Evolutionary conservation across 2,329 filamentous ascomycete species (phyloP), one percentile per base, ranked within the genome.

Genomic region (Drechslerella coelobrocha): DNA sequence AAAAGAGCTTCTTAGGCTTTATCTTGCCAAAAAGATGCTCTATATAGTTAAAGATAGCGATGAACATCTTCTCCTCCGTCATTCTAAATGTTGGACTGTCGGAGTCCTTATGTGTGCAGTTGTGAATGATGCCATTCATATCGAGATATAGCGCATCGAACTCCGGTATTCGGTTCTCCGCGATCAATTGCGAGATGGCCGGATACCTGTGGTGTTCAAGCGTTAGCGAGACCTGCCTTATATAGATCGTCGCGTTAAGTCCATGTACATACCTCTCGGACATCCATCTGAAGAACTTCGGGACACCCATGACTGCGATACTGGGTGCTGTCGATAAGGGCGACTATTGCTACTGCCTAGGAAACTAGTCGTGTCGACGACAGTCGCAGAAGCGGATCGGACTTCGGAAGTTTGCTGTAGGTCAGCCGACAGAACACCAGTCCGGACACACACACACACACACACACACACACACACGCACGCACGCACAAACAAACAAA

Each of bases 51-150:
- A 99, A 99, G 77, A 99, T 99, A 66, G 92, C 90, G 75, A 99
- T 97, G 78, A 99, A 99, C 94, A 99, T 99, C 80, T 97, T 91
- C 79, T 99, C 93, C 79, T 99, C 95, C 63, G 89, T 93, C 81
- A 97, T 88, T 61, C 94, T 91, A 77, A 95, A 95, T 0, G 91
- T 91, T 2, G 92, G 87, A 78, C 93, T 92, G 78, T 95, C 92
- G 23, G 91, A 89, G 81, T 99, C 93, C 78, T 94, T 96, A 81
- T 99, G 94, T 62, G 94, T 99, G 80, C 94, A 99, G 80, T 99
- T 99, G 81, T 99, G 93, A 77, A 99, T 99, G 79, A 99, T 99
- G 75, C 94, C 94, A 81, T 99, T 99, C 94, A 99, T 99, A 78
- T 95, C 91, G 76, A 95, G 84, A 81, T 99, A 99, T 72, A 99